Base-by-base conservation (phyloP, 352 stramenopile genomes). In the Pythium insidiosum region DNA sequence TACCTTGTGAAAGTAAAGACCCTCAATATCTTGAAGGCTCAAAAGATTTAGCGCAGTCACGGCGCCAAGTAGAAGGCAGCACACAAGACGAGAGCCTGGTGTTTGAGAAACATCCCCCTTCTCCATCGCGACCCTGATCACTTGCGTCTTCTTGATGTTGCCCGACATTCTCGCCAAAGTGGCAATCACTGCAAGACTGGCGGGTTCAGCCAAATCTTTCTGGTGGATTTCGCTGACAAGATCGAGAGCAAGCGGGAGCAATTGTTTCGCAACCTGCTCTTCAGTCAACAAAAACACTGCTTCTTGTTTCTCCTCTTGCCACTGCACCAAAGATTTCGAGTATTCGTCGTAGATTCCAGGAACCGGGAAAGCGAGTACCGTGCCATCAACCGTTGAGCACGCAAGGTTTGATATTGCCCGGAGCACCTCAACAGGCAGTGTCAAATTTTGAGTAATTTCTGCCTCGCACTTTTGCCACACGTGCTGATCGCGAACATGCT, bases 1-100 rank as follows among this genome's bases (percentile, higher is more conserved):
- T 53, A 87, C 79, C 73, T 89, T 91, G 30, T 88, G 65, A 29
- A 91, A 84, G 53, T 83, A 88, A 16, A 91, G 60, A 3, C 73
- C 73, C 50, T 89, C 79, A 20, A 91, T 89, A 34, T 91, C 79
- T 46, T 77, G 70, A 0, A 69, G 33, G 9, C 73, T 66, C 18
- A 91, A 49, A 22, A 91, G 37, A 18, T 75, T 81, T 12, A 85
- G 69, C 7, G 79, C 73, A 6, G 77, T 91, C 22, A 91, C 56
- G 9, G 76, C 74, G 11, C 79, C 79, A 1, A 91, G 56, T 6
- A 91, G 47, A 4, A 85, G 61, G 24, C 73, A 91, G 41, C 79
- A 91, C 9, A 91, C 81, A 18, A 91, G 59, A 16, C 79, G 61
- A n/a, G 79, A 87, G 0, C 76, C 79, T 10, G 76, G 73, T 15